Evolutionary conservation across 2,329 filamentous ascomycete species (phyloP), one percentile per base, ranked within the genome.

Genomic region (Trichoderma koningiopsis): DNA sequence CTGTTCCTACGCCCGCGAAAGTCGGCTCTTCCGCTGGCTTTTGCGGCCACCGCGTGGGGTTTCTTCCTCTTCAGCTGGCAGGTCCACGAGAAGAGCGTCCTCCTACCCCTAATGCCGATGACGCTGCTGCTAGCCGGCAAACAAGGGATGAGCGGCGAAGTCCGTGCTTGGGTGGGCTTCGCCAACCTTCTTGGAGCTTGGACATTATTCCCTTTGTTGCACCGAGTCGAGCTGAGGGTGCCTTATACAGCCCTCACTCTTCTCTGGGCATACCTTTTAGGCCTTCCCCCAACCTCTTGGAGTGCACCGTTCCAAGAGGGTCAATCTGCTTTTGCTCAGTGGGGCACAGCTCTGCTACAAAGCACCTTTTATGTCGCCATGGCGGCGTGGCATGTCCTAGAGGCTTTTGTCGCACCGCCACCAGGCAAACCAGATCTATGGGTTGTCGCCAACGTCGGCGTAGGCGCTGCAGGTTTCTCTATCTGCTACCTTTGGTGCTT

Each of bases 61-160:
- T 99, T 99, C 84, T 99, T 98, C 79, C 84, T 99, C 19, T 98
- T 96, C 82, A 96, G 93, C 75, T 99, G 97, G 79, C 96, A 99
- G 78, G 96, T 99, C 0, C 96, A 99, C 76, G 96, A 99, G 82
- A 99, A 99, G 86, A 97, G 94, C 73, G 93, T 97, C 0, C 84
- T 99, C 5, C 87, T 99, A 2, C 96, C 96, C 0, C 84, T 99
- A 58, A 88, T 98, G 78, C 96, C 96, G 0, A 97, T 96, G 92
- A 98, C 94, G 0, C 81, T 97, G 7, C 85, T 98, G 5, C 85
- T 99, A 49, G 92, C 92, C 19, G 90, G 92, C 19, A 88, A 90
- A 71, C 88, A 92, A 60, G 95, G 95, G 0, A 82, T 99, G 61
- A 88, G 88, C 70, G 91, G 92, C 70, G 89, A 91, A 65, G 88